Percentiles rank a stretch among this genome's conserved stretches.
These are phyloP conservation scores for Saccharomyces hybrid DNA, from an alignment of 1,139 yeast genomes.

Conservation along the genomic window DNA sequence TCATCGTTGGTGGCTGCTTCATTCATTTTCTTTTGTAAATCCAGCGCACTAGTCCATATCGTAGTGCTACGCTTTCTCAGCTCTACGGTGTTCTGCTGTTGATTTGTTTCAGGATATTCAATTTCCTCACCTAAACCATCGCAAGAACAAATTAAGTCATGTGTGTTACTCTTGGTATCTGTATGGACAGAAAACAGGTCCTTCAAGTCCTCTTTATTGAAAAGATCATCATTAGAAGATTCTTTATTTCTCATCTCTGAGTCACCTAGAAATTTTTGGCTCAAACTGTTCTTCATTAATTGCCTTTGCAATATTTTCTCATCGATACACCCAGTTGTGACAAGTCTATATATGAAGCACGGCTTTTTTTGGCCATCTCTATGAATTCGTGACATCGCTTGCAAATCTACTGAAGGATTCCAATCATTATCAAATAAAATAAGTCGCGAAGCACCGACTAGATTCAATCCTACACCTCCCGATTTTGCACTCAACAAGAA, in stretches of 20 bases:
- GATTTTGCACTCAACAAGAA: conserved; percentile 82
- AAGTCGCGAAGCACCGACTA: conserved; percentile 83
- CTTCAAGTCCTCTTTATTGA: conserved; percentile 56
- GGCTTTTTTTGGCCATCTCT: conserved; percentile 84
- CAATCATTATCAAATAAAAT: conserved; percentile 84
- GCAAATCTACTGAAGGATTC: conserved; percentile 91
- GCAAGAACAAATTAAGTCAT: conserved; percentile 73
- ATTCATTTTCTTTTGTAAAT: conserved; percentile 36
- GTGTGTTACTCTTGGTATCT: conserved; percentile 63
- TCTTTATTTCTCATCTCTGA: conserved; percentile 28
- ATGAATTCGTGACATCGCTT: conserved; percentile 93
- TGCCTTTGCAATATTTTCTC: conserved; percentile 96
- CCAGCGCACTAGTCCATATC: conserved; percentile 48
- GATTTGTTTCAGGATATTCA: conserved; percentile 15
- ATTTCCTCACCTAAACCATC: conserved; percentile 36
- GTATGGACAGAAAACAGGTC: conserved; percentile 61
- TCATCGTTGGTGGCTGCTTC: conserved; percentile 24
- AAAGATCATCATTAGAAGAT: conserved; percentile 43
- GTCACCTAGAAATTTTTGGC: conserved; percentile 65
- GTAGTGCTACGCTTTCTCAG: not conserved
- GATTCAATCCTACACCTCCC: conserved; percentile 90
- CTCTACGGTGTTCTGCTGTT: conserved; percentile 15
- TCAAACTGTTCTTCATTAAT: conserved; percentile 70
- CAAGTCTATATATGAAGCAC: conserved; percentile 74
- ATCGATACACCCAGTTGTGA: conserved; percentile 85